A percentile compares a stretch with the other conserved stretches of the same genome.
phyloP scores from a whole-genome alignment of 768 basidiomycete species.

The Daedalea quercina region DNA sequence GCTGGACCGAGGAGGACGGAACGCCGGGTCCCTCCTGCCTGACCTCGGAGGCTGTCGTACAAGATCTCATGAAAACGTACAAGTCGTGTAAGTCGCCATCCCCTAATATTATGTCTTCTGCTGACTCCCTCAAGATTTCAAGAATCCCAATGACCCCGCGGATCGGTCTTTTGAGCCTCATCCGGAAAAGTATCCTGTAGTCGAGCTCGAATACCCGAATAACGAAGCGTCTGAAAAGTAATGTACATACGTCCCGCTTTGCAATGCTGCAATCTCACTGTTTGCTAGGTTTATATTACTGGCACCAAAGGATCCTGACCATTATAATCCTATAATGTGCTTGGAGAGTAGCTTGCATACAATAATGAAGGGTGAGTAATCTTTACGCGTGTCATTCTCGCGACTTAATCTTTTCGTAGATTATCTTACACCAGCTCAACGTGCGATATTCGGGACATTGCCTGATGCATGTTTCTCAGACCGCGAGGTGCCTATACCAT shows the following conservation, averaged over 20 bases:
- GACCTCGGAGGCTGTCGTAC: constrained; percentile 63
- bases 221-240: constrained; percentile 62
- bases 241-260: constrained; percentile 9
- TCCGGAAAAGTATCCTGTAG: constrained; percentile 51
- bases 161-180: constrained; percentile 62
- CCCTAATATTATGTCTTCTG: not conserved
- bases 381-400: not conserved
- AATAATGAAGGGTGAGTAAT: constrained; percentile 39
- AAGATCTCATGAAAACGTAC: constrained; percentile 56
- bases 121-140: constrained; percentile 49
- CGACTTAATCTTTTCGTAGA: constrained; percentile 28
- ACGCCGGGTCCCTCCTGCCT: constrained; percentile 43
- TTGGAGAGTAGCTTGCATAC: constrained; percentile 65
- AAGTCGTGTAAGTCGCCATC: constrained; percentile 49
- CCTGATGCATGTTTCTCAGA: constrained; percentile 32
- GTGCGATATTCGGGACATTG: constrained; percentile 58
- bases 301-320: constrained; percentile 77
- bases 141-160: constrained; percentile 52
- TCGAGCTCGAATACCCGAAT: constrained; percentile 78
- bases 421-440: constrained; percentile 64
- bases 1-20: constrained; percentile 51
- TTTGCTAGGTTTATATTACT: constrained; percentile 62
- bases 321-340: constrained; percentile 82
- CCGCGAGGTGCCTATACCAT: constrained; percentile 10
- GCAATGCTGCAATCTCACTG: not conserved